Base-by-base conservation (phyloP, 805 yeast species). In the Candida vaughaniae region DNA sequence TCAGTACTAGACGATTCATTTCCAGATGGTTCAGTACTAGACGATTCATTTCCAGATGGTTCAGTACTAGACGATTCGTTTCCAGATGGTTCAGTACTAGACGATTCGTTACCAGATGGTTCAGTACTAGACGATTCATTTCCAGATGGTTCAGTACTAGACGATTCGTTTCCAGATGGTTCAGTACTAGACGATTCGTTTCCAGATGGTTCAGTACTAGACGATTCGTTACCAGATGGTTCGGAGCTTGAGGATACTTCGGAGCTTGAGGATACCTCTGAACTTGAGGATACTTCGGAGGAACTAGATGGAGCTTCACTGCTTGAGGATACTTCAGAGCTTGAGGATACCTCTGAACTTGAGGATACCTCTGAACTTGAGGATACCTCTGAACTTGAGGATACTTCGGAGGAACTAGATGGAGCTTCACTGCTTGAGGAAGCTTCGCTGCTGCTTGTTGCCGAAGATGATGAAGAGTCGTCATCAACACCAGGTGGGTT, bases 401-500 rank as follows among this genome's bases (percentile, higher is more conserved):
- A 29, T 25, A 27, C 40, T 29, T 29, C 31, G 3, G 37, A 22
- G 10, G 35, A 33, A n/a, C 41, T 29, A 6, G 37, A 36, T 28
- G 36, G 15, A 11, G 8, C 25, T 11, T 29, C 38, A 31, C 29
- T 31, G 3, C 32, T 26, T 6, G 41, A 36, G 7, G 38, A 22
- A 6, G 2, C 34, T 20, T 31, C 28, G 25, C 29, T 33, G 9
- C 35, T 23, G 4, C 33, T 29, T n/a, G 31, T 22, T 22, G 16
- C 17, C 5, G 29, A 22, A 4, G 39, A 31, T 11, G 44, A 30
- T 5, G 43, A 27, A 20, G 29, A 8, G 3, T 33, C 25, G 4
- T n/a, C 42, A 22, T 28, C 38, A 12, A 29, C 30, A 16, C 38
- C 49, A 12, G 49, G 49, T 25, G 32, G 31, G 15, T 29, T 23